Conservation (phyloP, 2,329 filamentous ascomycete species). For the Verticillium longisporum region DNA sequence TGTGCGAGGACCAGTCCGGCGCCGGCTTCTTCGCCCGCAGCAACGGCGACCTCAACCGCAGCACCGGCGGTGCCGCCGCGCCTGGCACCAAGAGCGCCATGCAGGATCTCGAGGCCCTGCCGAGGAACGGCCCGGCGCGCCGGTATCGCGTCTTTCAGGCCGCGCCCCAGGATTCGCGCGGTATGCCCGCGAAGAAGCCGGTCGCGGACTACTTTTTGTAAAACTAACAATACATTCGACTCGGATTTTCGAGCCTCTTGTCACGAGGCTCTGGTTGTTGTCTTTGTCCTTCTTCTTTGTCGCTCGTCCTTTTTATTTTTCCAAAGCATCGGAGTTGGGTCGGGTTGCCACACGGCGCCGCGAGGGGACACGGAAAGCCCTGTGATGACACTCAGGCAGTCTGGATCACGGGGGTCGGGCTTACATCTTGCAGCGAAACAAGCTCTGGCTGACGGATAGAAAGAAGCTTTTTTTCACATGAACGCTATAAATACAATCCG, state of each 20-base stretch:
- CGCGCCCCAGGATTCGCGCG: slow-evolving; percentile 88
- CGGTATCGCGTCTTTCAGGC: slow-evolving; percentile 95
- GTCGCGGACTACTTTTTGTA: slow-evolving; percentile 93
- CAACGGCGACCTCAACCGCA: slow-evolving; percentile 61
- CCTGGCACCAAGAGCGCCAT: slow-evolving; percentile 31
- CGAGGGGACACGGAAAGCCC: not conserved
- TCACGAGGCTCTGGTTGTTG: not conserved
- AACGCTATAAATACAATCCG: not conserved
- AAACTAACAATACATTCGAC: slow-evolving; percentile 3
- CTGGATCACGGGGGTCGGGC: not conserved
- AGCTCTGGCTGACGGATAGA: not conserved
- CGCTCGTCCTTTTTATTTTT: not conserved
- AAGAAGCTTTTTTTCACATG: not conserved
- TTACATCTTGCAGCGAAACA: not conserved
- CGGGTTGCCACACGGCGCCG: not conserved
- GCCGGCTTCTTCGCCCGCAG: slow-evolving; percentile 62
- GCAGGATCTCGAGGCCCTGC: slow-evolving; percentile 36
- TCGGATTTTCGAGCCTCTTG: not conserved
- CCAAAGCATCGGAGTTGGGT: not conserved
- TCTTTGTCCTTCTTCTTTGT: not conserved
- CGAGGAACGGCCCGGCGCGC: slow-evolving; percentile 66
- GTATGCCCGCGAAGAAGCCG: slow-evolving; percentile 98
- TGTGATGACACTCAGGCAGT: not conserved
- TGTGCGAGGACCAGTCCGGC: slow-evolving; percentile 81
- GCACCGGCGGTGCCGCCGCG: slow-evolving; percentile 30